These are phyloP conservation scores for Anisogramma anomala DNA, from an alignment of 2,329 filamentous ascomycete species.

Conservation along the genomic window DNA sequence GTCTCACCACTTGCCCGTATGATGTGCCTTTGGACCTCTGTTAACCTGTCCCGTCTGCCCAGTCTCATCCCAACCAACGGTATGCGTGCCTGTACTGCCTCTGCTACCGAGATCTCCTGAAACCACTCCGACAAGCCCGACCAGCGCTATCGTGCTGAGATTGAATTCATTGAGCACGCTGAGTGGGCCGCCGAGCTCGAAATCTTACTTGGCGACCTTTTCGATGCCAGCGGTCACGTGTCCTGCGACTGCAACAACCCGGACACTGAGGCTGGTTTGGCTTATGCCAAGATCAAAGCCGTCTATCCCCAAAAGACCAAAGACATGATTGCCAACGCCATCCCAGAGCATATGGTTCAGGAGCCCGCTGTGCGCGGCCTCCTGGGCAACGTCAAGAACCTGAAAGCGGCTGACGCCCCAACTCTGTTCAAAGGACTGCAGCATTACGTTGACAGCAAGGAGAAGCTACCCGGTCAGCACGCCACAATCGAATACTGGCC, in stretches of 20 bases:
- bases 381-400: slow-evolving; percentile 33
- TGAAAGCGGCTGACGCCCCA: slow-evolving; percentile 26
- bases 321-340: slow-evolving; percentile 27
- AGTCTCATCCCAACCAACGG: slow-evolving; percentile 32
- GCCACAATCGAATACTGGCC: slow-evolving; percentile 31
- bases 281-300: slow-evolving; percentile 38
- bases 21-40: neutral
- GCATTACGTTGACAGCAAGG: slow-evolving; percentile 43
- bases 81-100: slow-evolving; percentile 51
- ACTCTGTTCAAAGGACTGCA: slow-evolving; percentile 36
- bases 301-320: slow-evolving; percentile 32
- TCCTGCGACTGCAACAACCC: slow-evolving; percentile 16
- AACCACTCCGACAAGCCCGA: slow-evolving; percentile 32
- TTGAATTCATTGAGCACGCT: slow-evolving; percentile 42
- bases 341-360: slow-evolving; percentile 30
- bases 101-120: slow-evolving; percentile 48
- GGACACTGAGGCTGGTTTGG: slow-evolving; percentile 28
- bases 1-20: neutral
- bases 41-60: neutral
- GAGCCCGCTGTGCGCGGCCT: slow-evolving; percentile 27
- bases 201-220: slow-evolving; percentile 36
- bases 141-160: slow-evolving; percentile 37
- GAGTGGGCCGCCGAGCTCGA: slow-evolving; percentile 44
- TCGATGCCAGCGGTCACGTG: slow-evolving; percentile 27
- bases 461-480: slow-evolving; percentile 25